Conservation (phyloP, 495 filamentous ascomycete species). For the Usnea hakonensis region DNA sequence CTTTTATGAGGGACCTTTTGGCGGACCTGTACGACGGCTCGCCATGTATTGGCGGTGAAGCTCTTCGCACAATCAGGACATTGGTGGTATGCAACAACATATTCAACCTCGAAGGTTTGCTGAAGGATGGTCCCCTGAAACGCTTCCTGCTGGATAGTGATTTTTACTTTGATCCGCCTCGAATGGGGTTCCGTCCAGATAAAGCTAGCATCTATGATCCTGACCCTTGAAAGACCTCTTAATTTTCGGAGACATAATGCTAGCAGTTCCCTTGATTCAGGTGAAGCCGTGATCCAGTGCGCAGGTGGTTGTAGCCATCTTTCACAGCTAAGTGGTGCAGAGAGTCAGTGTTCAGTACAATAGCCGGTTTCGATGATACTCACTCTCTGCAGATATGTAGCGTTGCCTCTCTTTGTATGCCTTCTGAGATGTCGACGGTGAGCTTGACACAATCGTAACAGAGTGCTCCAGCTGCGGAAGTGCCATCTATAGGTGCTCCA, state of each 20-base stretch:
- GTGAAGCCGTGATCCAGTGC: slow-evolving; percentile 73
- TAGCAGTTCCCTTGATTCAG: slow-evolving; percentile 81
- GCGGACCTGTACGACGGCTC: slow-evolving; percentile 81
- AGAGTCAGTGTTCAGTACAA: background rate
- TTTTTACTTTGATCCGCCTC: slow-evolving; percentile 78
- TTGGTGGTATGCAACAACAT: slow-evolving; percentile 79
- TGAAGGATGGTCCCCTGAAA: slow-evolving; percentile 73
- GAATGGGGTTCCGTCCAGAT: slow-evolving; percentile 99
- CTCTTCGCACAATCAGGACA: slow-evolving; percentile 88
- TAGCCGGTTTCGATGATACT: background rate
- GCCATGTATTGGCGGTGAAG: slow-evolving; percentile 89
- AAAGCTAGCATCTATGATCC: slow-evolving; percentile 91
- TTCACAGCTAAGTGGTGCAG: slow-evolving; percentile 48
- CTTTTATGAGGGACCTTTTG: slow-evolving; percentile 97
- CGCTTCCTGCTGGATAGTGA: slow-evolving; percentile 79
- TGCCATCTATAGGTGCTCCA: slow-evolving; percentile 87
- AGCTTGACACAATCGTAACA: slow-evolving; percentile 92
- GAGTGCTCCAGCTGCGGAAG: slow-evolving; percentile 73
- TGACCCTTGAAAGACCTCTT: slow-evolving; percentile 70
- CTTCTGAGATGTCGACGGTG: slow-evolving; percentile 86
- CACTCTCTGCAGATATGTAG: slow-evolving; percentile 73
- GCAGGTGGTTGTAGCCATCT: slow-evolving; percentile 84
- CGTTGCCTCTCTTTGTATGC: slow-evolving; percentile 76
- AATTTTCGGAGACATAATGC: slow-evolving; percentile 82
- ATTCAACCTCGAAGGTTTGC: slow-evolving; percentile 90